phyloP scores from a whole-genome alignment of 2,329 filamentous ascomycete genomes.

The Sporothrix sp. region DNA sequence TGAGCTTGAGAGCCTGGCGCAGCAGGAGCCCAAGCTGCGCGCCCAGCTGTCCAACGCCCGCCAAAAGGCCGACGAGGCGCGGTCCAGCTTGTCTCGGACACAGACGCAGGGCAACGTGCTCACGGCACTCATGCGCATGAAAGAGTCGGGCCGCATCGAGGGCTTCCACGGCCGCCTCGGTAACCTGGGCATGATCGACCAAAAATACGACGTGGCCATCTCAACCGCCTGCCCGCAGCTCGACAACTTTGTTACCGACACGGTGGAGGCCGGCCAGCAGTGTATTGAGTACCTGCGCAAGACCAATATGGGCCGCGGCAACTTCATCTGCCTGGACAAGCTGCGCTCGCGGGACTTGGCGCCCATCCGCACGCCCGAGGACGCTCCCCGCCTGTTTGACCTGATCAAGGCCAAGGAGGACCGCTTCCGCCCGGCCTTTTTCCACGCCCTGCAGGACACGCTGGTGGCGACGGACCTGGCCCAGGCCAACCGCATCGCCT shows the following conservation, averaged over 20 bases:
- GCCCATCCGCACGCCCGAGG: slow-evolving; percentile 77
- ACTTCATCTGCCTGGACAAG: slow-evolving; percentile 93
- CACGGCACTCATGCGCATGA: slow-evolving; percentile 83
- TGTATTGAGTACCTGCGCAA: slow-evolving; percentile 97
- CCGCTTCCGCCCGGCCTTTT: slow-evolving; percentile 82
- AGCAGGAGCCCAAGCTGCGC: slow-evolving; percentile 73
- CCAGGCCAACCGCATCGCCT: slow-evolving; percentile 96
- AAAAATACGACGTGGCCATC: slow-evolving; percentile 94
- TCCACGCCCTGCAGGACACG: slow-evolving; percentile 89
- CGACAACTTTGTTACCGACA: slow-evolving; percentile 95
- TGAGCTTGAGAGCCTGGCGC: slow-evolving; percentile 61
- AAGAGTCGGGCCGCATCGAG: slow-evolving; percentile 91
- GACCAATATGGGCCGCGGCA: slow-evolving; percentile 91
- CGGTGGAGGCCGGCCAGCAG: slow-evolving; percentile 90
- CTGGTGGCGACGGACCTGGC: slow-evolving; percentile 84
- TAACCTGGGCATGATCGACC: slow-evolving; percentile 86
- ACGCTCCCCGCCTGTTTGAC: slow-evolving; percentile 86
- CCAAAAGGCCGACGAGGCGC: slow-evolving; percentile 92
- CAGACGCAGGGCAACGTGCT: slow-evolving; percentile 92
- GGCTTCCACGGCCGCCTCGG: slow-evolving; percentile 94
- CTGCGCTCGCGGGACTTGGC: slow-evolving; percentile 69
- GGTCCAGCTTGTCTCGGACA: slow-evolving; percentile 77
- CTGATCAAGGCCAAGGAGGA: slow-evolving; percentile 82
- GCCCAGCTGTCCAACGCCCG: slow-evolving; percentile 79
- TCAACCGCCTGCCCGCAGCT: slow-evolving; percentile 88